A percentile compares a stretch with the other conserved stretches of the same genome.
phyloP scores from a whole-genome alignment of 2,329 filamentous ascomycete species.

The Ilyonectria sp. region DNA sequence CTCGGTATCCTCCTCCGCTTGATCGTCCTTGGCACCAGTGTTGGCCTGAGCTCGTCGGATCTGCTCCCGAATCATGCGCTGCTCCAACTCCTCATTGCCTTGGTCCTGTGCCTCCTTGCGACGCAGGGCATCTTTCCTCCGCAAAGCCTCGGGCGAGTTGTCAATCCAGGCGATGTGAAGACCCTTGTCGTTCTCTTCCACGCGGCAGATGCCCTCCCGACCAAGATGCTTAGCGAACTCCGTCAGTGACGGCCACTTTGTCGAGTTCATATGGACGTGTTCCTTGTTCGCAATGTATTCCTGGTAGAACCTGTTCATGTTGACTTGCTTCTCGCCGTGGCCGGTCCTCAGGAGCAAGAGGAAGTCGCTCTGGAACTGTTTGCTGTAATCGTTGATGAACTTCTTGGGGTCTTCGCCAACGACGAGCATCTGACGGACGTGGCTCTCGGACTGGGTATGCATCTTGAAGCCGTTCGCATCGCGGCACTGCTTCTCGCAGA shows the following conservation, averaged over 20 bases:
- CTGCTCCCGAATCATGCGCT: constrained; percentile 86
- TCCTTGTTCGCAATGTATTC: constrained; percentile 90
- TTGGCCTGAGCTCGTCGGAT: constrained; percentile 79
- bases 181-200: constrained; percentile 91
- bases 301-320: constrained; percentile 95
- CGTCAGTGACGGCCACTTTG: constrained; percentile 88
- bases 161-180: constrained; percentile 93
- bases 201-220: constrained; percentile 87
- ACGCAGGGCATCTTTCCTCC: constrained; percentile 83
- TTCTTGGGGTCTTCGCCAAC: constrained; percentile 91
- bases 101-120: constrained; percentile 90
- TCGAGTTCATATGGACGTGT: constrained; percentile 95
- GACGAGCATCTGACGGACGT: constrained; percentile 89
- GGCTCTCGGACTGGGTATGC: constrained; percentile 87
- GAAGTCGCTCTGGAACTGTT: constrained; percentile 87
- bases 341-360: constrained; percentile 82
- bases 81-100: constrained; percentile 91
- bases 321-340: constrained; percentile 91
- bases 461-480: constrained; percentile 95
- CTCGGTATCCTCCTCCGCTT: constrained; percentile 58
- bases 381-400: constrained; percentile 85
- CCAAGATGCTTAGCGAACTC: constrained; percentile 93
- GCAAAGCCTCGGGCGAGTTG: constrained; percentile 87
- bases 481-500: constrained; percentile 76
- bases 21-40: constrained; percentile 58